Conservation (phyloP, 495 filamentous ascomycete genomes). For the Usnea hakonensis region DNA sequence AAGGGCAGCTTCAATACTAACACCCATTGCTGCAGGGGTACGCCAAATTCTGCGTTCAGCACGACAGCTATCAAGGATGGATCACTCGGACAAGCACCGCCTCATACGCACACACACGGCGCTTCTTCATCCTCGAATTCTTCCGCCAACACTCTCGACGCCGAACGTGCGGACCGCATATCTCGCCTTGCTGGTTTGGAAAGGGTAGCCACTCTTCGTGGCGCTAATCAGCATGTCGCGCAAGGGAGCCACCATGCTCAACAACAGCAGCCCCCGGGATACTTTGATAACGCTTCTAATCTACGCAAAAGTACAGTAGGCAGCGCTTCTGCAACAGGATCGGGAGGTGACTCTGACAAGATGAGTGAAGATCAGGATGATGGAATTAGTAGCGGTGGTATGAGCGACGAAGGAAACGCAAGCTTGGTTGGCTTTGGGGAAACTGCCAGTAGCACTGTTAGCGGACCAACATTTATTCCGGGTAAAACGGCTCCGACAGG, state of each 20-base stretch:
- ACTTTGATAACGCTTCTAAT: conserved; percentile 61
- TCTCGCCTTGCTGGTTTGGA: conserved; percentile 82
- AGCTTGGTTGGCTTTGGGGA: conserved; percentile 82
- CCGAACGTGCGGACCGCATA: conserved; percentile 88
- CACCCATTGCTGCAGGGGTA: conserved; percentile 52
- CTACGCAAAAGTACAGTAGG: conserved; percentile 71
- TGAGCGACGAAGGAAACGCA: conserved; percentile 70
- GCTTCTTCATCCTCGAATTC: conserved; percentile 43
- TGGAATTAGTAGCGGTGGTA: conserved; percentile 52
- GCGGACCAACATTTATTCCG: conserved; percentile 54
- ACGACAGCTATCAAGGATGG: conserved; percentile 94
- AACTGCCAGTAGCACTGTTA: conserved; percentile 71
- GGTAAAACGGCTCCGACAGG: conserved; percentile 24
- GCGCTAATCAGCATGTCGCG: conserved; percentile 30
- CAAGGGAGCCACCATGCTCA: conserved; percentile 26
- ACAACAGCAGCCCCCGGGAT: conserved; percentile 38
- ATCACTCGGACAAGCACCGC: conserved; percentile 63
- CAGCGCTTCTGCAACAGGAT: conserved; percentile 67
- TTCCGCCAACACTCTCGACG: conserved; percentile 66
- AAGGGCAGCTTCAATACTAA: conserved; percentile 14
- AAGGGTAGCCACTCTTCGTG: conserved; percentile 62
- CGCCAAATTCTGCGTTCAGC: conserved; percentile 83
- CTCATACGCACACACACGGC: conserved; percentile 47
- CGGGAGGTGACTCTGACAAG: conserved; percentile 69
- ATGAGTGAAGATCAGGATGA: conserved; percentile 67